Base-by-base conservation (phyloP, 1,284 basidiomycete species). In the Malassezia obtusa region DNA sequence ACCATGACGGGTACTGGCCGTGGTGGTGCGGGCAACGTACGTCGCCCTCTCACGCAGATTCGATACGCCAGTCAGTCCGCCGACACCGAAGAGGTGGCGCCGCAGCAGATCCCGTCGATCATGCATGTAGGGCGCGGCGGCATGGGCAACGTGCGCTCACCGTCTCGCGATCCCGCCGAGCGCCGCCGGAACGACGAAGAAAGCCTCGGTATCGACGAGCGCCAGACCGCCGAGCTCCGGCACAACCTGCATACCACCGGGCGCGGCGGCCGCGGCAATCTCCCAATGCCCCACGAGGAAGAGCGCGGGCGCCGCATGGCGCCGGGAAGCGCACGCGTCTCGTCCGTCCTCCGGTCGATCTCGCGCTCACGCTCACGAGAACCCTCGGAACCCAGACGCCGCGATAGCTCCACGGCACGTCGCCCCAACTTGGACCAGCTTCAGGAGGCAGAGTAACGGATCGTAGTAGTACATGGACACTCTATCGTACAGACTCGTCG, bases 61-160 rank as follows among this genome's bases (percentile, higher is more conserved):
- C 45, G 37, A 11, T 30, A 17, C 4, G 24, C 19, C 17, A 24
- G 41, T 24, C 4, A 32, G 6, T 31, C 35, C 11, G 48, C 49
- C 4, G 15, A 38, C 15, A 21, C 19, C 17, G 49, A 50, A 19
- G 17, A 38, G 30, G 33, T 38, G 12, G 28, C 50, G 7, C 49
- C 35, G 15, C 22, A 37, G 37, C 26, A 44, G n/a, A 78, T 77
- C 59, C 54, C 40, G 19, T n/a, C 19, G 17, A 43, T 35, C n/a
- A 78, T 77, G 60, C 83, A 83, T 35, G 80, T 81, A 38, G 86
- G 86, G 17, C 80, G 86, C 30, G 86, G 86, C 32, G 86, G 86
- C 24, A 80, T 79, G 17, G 86, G 86, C 37, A 87, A 88, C 75
- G 81, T 87, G 33, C 82, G 83, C 45, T 83, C 84, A 3, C 82